Percentiles rank a stretch among this genome's conserved stretches.
Evolutionary conservation across 805 yeast genomes (phyloP).

Genomic region (Candida manassasensis): DNA sequence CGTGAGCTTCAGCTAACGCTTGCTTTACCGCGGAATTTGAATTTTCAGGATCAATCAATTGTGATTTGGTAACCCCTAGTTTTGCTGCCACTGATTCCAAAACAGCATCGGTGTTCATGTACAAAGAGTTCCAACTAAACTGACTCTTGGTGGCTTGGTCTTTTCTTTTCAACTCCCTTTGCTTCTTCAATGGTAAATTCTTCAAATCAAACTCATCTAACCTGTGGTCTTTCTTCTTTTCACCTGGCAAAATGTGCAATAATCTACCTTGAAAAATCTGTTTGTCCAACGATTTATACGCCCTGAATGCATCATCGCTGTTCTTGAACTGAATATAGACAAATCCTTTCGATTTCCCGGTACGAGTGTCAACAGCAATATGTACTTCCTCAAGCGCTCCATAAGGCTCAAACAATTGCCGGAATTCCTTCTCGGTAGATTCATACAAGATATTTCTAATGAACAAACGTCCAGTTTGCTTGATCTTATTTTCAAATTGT

Average conservation of each 20-base stretch:
- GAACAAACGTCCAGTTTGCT: constrained; percentile 75
- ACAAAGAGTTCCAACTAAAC: constrained; percentile 93
- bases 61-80: constrained; percentile 77
- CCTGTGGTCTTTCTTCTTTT: constrained; percentile 73
- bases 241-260: constrained; percentile 83
- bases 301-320: constrained; percentile 68
- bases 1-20: constrained; percentile 96
- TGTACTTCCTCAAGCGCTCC: constrained; percentile 87
- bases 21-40: constrained; percentile 90
- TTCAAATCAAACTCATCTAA: constrained; percentile 88
- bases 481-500: constrained; percentile 45
- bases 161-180: constrained; percentile 76
- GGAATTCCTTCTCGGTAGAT: constrained; percentile 76
- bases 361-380: constrained; percentile 84
- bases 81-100: constrained; percentile 82
- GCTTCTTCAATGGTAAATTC: constrained; percentile 89
- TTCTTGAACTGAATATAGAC: constrained; percentile 75
- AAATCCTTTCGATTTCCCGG: constrained; percentile 88
- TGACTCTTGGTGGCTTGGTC: constrained; percentile 80
- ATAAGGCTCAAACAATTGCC: constrained; percentile 54
- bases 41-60: constrained; percentile 81
- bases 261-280: constrained; percentile 92
- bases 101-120: constrained; percentile 87
- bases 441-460: constrained; percentile 79
- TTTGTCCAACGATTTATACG: constrained; percentile 73